Evolutionary conservation across 2,329 filamentous ascomycete species (phyloP).

Genomic region (Ceratocystis destructans): DNA sequence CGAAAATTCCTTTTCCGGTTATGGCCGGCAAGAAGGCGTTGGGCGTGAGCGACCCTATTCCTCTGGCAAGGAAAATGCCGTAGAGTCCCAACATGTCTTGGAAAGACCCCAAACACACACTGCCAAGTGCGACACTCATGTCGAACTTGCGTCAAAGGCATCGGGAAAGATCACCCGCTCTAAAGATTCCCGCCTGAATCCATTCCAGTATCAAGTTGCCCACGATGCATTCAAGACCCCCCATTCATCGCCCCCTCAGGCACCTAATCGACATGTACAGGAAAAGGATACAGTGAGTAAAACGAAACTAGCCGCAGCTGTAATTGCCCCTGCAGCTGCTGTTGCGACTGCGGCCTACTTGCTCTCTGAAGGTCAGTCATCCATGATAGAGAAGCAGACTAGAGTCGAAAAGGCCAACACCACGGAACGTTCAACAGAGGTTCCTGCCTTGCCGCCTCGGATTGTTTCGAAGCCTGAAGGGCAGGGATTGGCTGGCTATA

Average conservation of each 20-base stretch:
- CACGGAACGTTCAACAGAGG: neutral
- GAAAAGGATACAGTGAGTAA: neutral
- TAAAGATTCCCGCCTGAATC: conserved; percentile 31
- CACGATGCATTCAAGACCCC: conserved; percentile 40
- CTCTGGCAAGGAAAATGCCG: conserved; percentile 1
- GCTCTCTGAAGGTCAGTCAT: neutral
- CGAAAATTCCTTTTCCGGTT: neutral
- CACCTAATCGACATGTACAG: conserved; percentile 19
- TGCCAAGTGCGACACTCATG: neutral
- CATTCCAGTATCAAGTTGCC: conserved; percentile 45
- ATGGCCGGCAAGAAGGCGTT: neutral
- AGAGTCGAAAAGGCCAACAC: neutral
- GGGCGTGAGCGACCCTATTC: neutral
- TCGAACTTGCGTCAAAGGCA: neutral
- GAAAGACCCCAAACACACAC: neutral
- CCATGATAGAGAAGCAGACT: neutral
- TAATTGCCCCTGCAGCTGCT: neutral
- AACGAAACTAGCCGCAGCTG: neutral
- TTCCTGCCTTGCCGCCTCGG: neutral
- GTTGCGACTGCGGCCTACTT: neutral
- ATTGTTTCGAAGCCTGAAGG: neutral
- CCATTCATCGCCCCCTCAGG: conserved; percentile 28
- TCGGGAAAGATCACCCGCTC: neutral
- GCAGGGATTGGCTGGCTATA: neutral
- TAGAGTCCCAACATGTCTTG: neutral